Conservation (phyloP, 768 basidiomycete genomes). For the Phaeotremella skinneri region DNA sequence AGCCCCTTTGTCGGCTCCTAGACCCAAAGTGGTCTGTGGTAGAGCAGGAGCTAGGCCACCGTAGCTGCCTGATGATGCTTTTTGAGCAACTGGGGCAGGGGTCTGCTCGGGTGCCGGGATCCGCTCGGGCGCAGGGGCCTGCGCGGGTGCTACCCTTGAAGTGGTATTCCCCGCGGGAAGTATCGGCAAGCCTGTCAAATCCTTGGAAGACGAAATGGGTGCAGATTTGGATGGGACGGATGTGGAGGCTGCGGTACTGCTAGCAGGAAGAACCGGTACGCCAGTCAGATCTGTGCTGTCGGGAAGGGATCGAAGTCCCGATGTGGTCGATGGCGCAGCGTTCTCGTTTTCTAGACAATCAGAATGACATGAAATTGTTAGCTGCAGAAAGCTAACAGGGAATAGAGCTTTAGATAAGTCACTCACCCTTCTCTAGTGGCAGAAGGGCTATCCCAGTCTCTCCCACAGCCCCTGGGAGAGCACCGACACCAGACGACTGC, state of each 20-base stretch:
- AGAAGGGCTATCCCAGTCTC: constrained; percentile 44
- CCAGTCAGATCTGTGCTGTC: background rate
- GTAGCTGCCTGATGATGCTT: constrained; percentile 1
- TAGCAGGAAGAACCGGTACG: background rate
- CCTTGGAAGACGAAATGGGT: background rate
- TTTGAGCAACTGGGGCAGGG: background rate
- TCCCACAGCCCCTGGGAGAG: constrained; percentile 16
- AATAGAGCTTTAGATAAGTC: too few species aligned
- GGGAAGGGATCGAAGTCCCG: background rate
- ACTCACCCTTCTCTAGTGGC: constrained; percentile 38
- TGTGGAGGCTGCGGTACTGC: background rate
- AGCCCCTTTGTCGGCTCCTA: constrained; percentile 35
- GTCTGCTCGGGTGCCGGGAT: background rate
- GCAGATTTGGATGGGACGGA: too few species aligned
- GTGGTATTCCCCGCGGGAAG: background rate
- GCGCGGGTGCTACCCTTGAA: background rate
- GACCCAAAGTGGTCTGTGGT: constrained; percentile 27
- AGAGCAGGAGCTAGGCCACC: constrained; percentile 32
- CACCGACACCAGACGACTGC: constrained; percentile 17
- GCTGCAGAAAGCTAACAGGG: too few species aligned
- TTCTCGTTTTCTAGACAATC: too few species aligned
- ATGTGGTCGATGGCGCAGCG: background rate
- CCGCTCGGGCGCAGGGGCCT: background rate
- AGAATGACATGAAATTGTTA: too few species aligned
- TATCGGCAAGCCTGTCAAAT: background rate